Conservation (phyloP, 495 filamentous ascomycete genomes). For the Pyrenula massariospora region DNA sequence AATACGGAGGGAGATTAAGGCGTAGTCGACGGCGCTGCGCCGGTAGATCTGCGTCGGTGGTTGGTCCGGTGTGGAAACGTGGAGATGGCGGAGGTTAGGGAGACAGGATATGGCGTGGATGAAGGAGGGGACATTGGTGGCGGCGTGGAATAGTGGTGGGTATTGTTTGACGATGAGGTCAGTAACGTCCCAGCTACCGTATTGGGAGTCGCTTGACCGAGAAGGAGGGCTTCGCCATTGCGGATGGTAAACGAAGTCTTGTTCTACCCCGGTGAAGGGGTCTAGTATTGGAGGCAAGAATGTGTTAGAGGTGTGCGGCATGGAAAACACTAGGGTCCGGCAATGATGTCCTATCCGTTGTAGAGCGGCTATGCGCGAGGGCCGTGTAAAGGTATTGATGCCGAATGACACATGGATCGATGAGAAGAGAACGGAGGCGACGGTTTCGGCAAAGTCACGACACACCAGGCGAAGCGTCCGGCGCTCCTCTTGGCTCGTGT, state of each 20-base stretch:
- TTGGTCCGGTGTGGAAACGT: conserved; percentile 61
- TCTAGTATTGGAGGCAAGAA: conserved; percentile 69
- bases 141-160: conserved; percentile 70
- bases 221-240: conserved; percentile 28
- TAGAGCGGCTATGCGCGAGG: conserved; percentile 53
- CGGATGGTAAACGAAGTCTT: conserved; percentile 62
- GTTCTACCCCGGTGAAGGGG: conserved; percentile 56
- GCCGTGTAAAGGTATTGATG: conserved; percentile 56
- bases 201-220: conserved; percentile 44
- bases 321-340: conserved; percentile 54
- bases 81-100: conserved; percentile 53
- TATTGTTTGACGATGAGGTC: conserved; percentile 70
- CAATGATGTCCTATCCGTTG: conserved; percentile 62
- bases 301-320: conserved; percentile 57
- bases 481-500: conserved; percentile 27
- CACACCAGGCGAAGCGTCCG: conserved; percentile 37
- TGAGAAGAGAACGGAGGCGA: conserved; percentile 37
- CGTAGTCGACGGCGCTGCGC: conserved; percentile 68
- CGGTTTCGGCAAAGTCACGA: conserved; percentile 33
- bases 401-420: conserved; percentile 45
- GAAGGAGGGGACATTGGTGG: conserved; percentile 72
- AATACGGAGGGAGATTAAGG: conserved; percentile 67
- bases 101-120: conserved; percentile 54
- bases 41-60: conserved; percentile 53
- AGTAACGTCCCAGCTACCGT: conserved; percentile 49